Conservation (phyloP, 805 yeast genomes). For the Candida awuae region DNA sequence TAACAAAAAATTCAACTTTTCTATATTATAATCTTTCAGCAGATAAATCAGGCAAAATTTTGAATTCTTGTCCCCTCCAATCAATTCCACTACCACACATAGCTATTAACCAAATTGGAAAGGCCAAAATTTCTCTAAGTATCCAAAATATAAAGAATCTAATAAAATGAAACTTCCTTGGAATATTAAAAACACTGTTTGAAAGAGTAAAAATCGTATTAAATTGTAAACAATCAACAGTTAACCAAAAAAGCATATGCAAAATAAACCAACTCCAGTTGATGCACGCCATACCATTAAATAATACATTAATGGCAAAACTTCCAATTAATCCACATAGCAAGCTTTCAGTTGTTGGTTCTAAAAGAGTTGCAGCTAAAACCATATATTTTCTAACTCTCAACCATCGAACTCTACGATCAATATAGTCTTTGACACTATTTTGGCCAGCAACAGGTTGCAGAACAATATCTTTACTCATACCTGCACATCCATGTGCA, state of each 20-base stretch:
- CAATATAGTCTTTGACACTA: constrained; percentile 45
- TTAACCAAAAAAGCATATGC: constrained; percentile 58
- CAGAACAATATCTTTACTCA: constrained; percentile 70
- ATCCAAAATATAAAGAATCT: constrained; percentile 46
- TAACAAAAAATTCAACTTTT: no score
- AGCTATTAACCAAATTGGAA: constrained; percentile 79
- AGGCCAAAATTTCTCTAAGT: constrained; percentile 61
- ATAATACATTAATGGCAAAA: constrained; percentile 43
- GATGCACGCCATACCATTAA: constrained; percentile 21
- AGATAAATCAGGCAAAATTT: constrained; percentile 62
- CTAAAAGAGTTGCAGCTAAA: constrained; percentile 70
- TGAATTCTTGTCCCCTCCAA: constrained; percentile 74
- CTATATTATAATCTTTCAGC: constrained; percentile 39
- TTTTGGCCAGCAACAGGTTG: constrained; percentile 55
- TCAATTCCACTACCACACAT: constrained; percentile 70
- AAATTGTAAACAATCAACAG: constrained; percentile 55
- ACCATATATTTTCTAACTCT: constrained; percentile 87
- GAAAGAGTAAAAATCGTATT: constrained; percentile 31
- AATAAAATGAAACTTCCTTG: background rate
- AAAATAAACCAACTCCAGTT: constrained; percentile 32
- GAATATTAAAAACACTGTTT: background rate
- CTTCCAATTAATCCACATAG: constrained; percentile 62
- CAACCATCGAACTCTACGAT: constrained; percentile 74
- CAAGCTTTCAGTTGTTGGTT: constrained; percentile 78
- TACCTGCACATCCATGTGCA: constrained; percentile 59